A percentile compares a stretch with the other conserved stretches of the same genome.
phyloP scores from a whole-genome alignment of 225 moss, liverwort and hornwort species.

The Ulota crispa region DNA sequence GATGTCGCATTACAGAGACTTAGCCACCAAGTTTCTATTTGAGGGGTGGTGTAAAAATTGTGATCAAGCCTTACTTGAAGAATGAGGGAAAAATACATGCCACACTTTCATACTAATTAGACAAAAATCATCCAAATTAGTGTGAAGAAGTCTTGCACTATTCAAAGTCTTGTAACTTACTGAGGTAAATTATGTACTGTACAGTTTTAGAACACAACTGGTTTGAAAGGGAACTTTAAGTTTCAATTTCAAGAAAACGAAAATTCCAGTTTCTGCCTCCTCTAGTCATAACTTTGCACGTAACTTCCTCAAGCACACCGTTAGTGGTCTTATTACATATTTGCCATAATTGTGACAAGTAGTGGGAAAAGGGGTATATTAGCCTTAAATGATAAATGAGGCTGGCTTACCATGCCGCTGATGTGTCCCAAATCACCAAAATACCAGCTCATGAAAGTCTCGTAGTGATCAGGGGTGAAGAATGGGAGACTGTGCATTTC shows the following conservation, averaged over 20 bases:
- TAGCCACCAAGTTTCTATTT: too few species aligned
- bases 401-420: conserved; percentile 20
- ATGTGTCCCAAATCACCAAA: conserved; percentile 38
- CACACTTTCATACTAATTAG: too few species aligned
- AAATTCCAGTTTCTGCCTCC: not conserved
- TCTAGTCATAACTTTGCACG: not conserved
- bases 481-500: conserved; percentile 16
- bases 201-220: not conserved
- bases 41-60: too few species aligned
- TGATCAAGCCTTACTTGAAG: too few species aligned
- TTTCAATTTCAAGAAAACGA: not conserved
- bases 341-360: not conserved
- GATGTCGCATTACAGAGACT: too few species aligned
- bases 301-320: not conserved
- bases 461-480: conserved; percentile 33
- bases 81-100: too few species aligned
- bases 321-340: too few species aligned
- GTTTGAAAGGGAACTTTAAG: not conserved
- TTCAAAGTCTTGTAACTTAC: too few species aligned
- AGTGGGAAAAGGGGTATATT: not conserved
- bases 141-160: too few species aligned
- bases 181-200: too few species aligned
- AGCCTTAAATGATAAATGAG: not conserved
- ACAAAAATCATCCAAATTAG: too few species aligned
- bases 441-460: conserved; percentile 33